Evolutionary conservation across 495 filamentous ascomycete genomes (phyloP).

Genomic region (Aspergillus hancockii): DNA sequence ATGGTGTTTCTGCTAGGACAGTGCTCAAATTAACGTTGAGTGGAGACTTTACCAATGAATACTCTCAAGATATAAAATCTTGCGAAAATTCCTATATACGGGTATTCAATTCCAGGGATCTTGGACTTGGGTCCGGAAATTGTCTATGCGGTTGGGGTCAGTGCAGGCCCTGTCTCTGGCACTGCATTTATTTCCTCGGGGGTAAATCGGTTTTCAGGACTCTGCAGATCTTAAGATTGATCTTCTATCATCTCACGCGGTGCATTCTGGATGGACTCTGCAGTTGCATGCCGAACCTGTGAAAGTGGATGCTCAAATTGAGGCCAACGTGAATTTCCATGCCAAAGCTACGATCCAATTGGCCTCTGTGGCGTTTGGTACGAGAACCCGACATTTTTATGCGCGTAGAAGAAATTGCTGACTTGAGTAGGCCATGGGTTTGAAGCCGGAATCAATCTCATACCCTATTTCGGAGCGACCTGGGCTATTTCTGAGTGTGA

Average conservation of each 20-base stretch:
- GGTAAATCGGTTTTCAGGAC: slow-evolving; percentile 24
- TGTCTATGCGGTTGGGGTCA: slow-evolving; percentile 29
- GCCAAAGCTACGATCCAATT: slow-evolving; percentile 30
- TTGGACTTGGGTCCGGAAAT: slow-evolving; percentile 38
- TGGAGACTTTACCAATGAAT: slow-evolving; percentile 26
- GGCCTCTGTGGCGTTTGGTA: slow-evolving; percentile 29
- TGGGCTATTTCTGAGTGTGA: slow-evolving; percentile 27
- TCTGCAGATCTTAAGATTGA: slow-evolving; percentile 31
- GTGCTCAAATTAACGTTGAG: slow-evolving; percentile 26
- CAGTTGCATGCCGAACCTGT: slow-evolving; percentile 22
- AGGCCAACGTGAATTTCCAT: slow-evolving; percentile 24
- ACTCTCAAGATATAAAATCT: slow-evolving; percentile 25
- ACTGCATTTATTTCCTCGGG: slow-evolving; percentile 29
- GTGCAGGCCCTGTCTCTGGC: slow-evolving; percentile 28
- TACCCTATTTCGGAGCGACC: slow-evolving; percentile 31
- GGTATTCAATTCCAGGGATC: slow-evolving; percentile 31
- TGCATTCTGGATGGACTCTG: slow-evolving; percentile 33
- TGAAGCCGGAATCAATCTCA: slow-evolving; percentile 34
- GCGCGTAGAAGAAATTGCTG: not conserved
- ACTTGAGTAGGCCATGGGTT: slow-evolving; percentile 30
- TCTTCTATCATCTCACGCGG: slow-evolving; percentile 27
- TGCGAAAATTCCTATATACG: slow-evolving; percentile 33
- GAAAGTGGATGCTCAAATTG: slow-evolving; percentile 29
- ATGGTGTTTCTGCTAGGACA: slow-evolving; percentile 29
- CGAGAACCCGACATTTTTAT: not conserved